These are phyloP conservation scores for Pythium chondricola DNA, from an alignment of 352 stramenopile species.

Conservation along the genomic window DNA sequence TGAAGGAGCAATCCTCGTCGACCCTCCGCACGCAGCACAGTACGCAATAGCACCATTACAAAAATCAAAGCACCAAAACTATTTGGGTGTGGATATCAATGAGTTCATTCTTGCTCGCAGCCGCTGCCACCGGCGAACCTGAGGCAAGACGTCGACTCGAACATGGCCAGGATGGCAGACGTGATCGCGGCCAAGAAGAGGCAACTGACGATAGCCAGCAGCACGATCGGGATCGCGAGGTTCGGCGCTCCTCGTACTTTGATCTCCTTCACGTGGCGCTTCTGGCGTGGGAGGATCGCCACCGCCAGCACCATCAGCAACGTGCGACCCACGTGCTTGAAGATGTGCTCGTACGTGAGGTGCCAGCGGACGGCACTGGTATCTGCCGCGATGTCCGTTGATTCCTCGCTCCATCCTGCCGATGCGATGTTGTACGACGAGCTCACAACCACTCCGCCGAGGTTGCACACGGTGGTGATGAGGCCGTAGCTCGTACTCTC, in stretches of 20 bases:
- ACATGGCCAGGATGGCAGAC: conserved; percentile 15
- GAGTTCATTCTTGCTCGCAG: conserved; percentile 3
- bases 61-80: no score
- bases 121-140: conserved; percentile 18
- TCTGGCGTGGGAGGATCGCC: conserved; percentile 16
- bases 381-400: conserved; percentile 1
- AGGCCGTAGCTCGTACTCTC: conserved; percentile 22
- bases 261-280: conserved; percentile 21
- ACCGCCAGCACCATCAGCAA: conserved; percentile 3
- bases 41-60: no score
- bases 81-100: no score
- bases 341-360: conserved; percentile 17
- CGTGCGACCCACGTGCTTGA: conserved; percentile 17
- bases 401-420: conserved; percentile 1
- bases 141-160: conserved; percentile 20
- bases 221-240: conserved; percentile 15
- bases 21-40: no score
- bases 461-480: conserved; percentile 19
- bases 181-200: conserved; percentile 18
- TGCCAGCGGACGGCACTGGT: conserved; percentile 15
- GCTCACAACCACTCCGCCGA: conserved; percentile 5
- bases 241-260: conserved; percentile 18
- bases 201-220: conserved; percentile 4
- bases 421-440: conserved; percentile 13
- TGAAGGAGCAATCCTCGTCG: no score